These are phyloP conservation scores for Vigna reflexopilosa DNA, from an alignment of 306 rosid genomes.

Conservation along the genomic window DNA sequence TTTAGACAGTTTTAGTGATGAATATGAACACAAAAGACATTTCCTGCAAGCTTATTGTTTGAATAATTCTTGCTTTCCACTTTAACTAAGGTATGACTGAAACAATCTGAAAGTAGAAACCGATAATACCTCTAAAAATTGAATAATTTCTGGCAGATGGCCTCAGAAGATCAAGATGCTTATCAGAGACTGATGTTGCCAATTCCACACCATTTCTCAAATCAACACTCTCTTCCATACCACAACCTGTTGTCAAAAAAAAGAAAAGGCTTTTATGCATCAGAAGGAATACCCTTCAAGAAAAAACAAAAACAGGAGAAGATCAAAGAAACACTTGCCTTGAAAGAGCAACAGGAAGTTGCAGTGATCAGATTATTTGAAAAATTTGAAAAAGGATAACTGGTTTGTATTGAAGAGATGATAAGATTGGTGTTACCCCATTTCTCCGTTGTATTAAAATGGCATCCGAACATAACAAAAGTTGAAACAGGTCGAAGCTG, in stretches of 20 bases:
- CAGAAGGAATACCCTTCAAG: conserved; percentile 6
- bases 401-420: conserved; percentile 31
- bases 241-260: conserved; percentile 49
- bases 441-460: background rate
- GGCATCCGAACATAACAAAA: background rate
- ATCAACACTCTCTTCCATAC: conserved; percentile 47
- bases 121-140: conserved; percentile 61
- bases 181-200: conserved; percentile 64
- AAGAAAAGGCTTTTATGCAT: background rate
- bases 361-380: conserved; percentile 39
- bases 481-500: background rate
- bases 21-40: background rate
- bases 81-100: too few species aligned
- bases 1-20: conserved; percentile 22
- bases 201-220: conserved; percentile 68
- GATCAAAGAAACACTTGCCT: conserved; percentile 46
- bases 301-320: conserved; percentile 25
- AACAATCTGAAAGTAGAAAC: too few species aligned
- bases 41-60: background rate
- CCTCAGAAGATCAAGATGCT: conserved; percentile 73
- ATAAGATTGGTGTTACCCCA: conserved; percentile 35
- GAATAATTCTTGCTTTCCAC: conserved; percentile 20
- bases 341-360: conserved; percentile 41
- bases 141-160: conserved; percentile 77
- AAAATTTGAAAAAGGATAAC: background rate